Base-by-base conservation (phyloP, 192 early-diverging fungal genomes). In the Funneliformis geosporum region DNA sequence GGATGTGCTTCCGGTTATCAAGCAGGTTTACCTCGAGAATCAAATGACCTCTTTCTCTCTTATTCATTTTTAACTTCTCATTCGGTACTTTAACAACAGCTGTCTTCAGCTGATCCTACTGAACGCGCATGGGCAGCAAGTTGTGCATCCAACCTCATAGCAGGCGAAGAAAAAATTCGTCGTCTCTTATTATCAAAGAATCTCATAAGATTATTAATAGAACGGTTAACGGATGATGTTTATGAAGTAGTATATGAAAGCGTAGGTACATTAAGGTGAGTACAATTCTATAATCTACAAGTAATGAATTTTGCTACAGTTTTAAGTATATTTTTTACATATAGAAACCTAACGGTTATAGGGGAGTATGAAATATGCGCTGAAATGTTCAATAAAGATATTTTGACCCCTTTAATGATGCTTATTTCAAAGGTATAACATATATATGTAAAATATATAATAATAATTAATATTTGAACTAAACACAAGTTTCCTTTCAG, bases 101-200 rank as follows among this genome's bases (percentile, higher is more conserved):
- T 96, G 8, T 81, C 79, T 8, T 90, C 92, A 3, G 79, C 84
- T 44, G 89, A 93, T 73, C 82, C 89, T 39, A 90, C 89, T 75
- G 96, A 98, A 50, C 85, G 95, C 8, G 90, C 91, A 8, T 98
- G 96, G 95, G 94, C 96, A 2, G 94, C 94, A 18, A 93, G 95
- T 40, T 94, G 94, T 75, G 88, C 94, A 21, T 94, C 94, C 50
- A 93, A 96, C 83, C 84, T 98, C 43, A 84, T 95, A 80, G 87
- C 91, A 79, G 80, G 85, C 59, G 89, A 93, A 69, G 84, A 78
- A 14, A 81, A 83, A n/a, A 92, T 90, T 8, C 90, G 93, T 21
- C 89, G 92, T 69, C 79, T 94, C 70, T 86, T 98, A 69, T 87
- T 97, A n/a, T 86, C 90, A 65, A 92, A 91, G 72, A 88, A 90